These are phyloP conservation scores for Fusarium goolgardi DNA, from an alignment of 2,329 filamentous ascomycete genomes.

Conservation along the genomic window DNA sequence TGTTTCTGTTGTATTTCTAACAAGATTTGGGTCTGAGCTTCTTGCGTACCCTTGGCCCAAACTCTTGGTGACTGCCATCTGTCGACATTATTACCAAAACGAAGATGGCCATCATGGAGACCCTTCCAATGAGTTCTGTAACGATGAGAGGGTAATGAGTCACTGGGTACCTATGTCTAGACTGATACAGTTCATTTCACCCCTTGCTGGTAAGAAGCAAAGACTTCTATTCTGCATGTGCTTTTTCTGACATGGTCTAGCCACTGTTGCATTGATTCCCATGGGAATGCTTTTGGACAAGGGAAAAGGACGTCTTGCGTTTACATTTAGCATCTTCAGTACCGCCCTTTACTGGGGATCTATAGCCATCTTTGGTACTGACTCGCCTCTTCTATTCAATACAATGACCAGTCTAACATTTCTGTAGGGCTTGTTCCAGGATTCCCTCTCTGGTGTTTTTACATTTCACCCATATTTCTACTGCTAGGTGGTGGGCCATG, in stretches of 20 bases:
- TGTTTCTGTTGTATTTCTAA: neutral
- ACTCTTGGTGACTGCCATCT: constrained; percentile 11
- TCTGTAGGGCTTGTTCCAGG: neutral
- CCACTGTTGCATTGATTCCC: constrained; percentile 4
- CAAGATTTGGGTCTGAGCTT: constrained; percentile 3
- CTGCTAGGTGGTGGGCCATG: constrained; percentile 1
- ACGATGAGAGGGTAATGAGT: neutral
- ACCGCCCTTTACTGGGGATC: constrained; percentile 9
- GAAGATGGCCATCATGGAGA: neutral
- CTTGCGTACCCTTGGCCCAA: constrained; percentile 1
- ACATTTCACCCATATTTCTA: constrained; percentile 2
- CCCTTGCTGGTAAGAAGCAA: neutral
- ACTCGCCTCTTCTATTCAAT: neutral
- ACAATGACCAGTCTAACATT: neutral
- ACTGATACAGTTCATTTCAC: neutral
- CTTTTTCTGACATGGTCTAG: neutral
- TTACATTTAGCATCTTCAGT: neutral
- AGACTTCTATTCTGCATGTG: no score
- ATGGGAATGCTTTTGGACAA: constrained; percentile 6
- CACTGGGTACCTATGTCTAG: constrained; percentile 1
- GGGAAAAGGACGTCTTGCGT: neutral
- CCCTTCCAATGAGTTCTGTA: constrained; percentile 8
- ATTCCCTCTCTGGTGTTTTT: constrained; percentile 8
- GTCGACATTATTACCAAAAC: constrained; percentile 2
- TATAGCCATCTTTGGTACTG: neutral